phyloP scores from a whole-genome alignment of 495 filamentous ascomycete species.

The Neurospora sp. region DNA sequence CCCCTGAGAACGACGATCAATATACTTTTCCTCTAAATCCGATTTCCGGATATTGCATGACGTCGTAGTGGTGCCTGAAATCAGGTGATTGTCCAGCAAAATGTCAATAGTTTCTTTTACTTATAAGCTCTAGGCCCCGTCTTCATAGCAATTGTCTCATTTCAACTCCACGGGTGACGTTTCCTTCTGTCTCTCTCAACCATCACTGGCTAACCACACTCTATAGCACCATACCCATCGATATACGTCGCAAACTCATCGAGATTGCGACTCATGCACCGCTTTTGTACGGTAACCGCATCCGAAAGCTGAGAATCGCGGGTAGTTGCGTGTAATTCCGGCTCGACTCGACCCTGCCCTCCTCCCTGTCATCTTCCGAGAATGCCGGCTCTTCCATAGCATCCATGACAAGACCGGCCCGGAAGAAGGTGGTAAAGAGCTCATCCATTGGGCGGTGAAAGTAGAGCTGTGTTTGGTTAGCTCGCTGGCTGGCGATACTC shows the following conservation, averaged over 20 bases:
- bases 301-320: slow-evolving; percentile 24
- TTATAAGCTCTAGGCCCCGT: neutral
- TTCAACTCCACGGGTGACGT: neutral
- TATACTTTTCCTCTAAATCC: neutral
- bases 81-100: neutral
- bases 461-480: slow-evolving; percentile 18
- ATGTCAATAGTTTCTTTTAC: neutral
- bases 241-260: neutral
- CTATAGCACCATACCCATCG: neutral
- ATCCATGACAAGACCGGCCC: slow-evolving; percentile 27
- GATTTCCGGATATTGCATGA: neutral
- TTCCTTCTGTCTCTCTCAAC: neutral
- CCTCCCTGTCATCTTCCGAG: slow-evolving; percentile 10
- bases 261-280: neutral
- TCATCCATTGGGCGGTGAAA: slow-evolving; percentile 35
- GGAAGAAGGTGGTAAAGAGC: slow-evolving; percentile 30
- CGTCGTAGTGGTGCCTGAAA: neutral
- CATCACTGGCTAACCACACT: neutral
- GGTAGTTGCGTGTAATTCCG: slow-evolving; percentile 30
- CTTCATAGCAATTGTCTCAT: neutral
- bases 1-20: neutral
- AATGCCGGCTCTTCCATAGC: slow-evolving; percentile 34
- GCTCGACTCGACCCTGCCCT: slow-evolving; percentile 16
- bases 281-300: slow-evolving; percentile 8
- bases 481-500: neutral